Base-by-base conservation (phyloP, 768 basidiomycete genomes). In the Lactifluus echinatus region DNA sequence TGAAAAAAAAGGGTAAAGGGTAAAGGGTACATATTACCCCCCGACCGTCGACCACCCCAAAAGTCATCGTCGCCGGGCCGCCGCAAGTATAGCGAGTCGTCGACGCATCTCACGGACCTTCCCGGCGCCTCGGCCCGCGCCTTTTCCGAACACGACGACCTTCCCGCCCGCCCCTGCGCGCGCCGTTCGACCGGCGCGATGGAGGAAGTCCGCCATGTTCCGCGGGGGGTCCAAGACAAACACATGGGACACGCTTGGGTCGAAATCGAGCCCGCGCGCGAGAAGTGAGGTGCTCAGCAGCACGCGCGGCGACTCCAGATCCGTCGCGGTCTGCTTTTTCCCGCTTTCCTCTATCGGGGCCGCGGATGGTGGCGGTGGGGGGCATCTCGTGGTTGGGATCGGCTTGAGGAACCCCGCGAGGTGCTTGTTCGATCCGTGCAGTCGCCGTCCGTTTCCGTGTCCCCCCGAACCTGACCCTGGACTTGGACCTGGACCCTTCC, bases 131-230 rank as follows among this genome's bases (percentile, higher is more conserved):
- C 87, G 73, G 1, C 86, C 87, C 55, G 76, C 78, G 64, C 73
- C 71, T 68, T 85, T 88, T 31, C 85, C 85, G 65, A 91, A 91
- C 6, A 91, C 73, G 3, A 91, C 82, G 0, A 91, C 89, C 62
- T 77, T 82, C 1, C 87, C 89, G 26, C 70, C 67, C 66, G 77
- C 69, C 0, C 89, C 89, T 4, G 89, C 90, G 29, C 92, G 74
- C 2, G 84, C 92, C 0, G 87, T 79, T 46, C 93, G 74, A 15
- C 93, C 93, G 0, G 93, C 93, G 4, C 93, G 83, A 71, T 96
- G 93, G 58, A 96, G 69, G 68, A 95, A 94, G 69, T 96, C 93
- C 37, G 94, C 79, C 77, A 87, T 88, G 67, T 92, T 94, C 63
- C 87, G 74, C 19, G 93, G 93, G 66, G 88, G 82, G 63, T 95